Evolutionary conservation across 73 alveolate genomes (phyloP).

Genomic region (Stentor roeselii): DNA sequence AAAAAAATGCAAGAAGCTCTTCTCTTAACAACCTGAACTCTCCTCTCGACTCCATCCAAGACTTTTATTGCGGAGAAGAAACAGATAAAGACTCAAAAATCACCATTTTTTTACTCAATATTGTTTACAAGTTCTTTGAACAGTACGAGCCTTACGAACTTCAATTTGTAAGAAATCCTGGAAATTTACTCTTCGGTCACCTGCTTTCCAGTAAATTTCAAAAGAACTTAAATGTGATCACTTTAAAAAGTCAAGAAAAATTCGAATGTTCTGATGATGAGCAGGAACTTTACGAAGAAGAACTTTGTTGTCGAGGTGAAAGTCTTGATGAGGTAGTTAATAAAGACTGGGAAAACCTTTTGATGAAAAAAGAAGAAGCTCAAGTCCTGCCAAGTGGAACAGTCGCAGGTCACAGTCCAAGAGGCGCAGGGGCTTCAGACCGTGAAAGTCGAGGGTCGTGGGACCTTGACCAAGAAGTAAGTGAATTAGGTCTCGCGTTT

Average conservation of each 20-base stretch:
- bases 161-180: conserved; percentile 9
- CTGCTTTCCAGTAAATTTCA: neutral
- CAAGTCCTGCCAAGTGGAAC: conserved; percentile 17
- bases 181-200: neutral
- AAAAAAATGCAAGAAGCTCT: conserved; percentile 20
- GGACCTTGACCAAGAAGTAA: neutral
- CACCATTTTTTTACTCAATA: neutral
- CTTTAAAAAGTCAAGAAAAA: neutral
- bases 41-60: neutral
- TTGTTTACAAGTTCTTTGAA: neutral
- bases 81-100: neutral
- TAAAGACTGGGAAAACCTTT: conserved; percentile 10
- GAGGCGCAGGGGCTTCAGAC: neutral
- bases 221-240: neutral
- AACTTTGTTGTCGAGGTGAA: conserved; percentile 16
- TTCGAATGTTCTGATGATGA: neutral
- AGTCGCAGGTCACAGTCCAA: conserved; percentile 13
- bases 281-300: conserved; percentile 25
- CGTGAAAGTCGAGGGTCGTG: neutral
- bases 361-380: conserved; percentile 23
- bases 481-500: conserved; percentile 1
- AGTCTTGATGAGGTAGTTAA: neutral
- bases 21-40: neutral
- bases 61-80: neutral
- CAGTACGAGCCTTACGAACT: conserved; percentile 14